These are phyloP conservation scores for Daldinia childiae DNA, from an alignment of 495 filamentous ascomycete genomes.

Conservation along the genomic window DNA sequence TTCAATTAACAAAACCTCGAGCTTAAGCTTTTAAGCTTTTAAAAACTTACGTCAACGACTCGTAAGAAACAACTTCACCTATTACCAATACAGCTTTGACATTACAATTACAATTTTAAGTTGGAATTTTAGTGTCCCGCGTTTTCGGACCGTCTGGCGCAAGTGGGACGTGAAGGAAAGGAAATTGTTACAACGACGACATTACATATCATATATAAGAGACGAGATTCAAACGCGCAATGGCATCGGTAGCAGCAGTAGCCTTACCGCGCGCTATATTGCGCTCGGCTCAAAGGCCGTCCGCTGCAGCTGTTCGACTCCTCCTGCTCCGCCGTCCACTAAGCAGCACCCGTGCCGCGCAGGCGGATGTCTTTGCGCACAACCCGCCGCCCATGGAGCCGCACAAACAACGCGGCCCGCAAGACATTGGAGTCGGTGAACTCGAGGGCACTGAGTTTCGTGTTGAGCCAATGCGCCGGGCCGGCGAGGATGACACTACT, in stretches of 20 bases:
- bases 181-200: not conserved
- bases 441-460: constrained; percentile 88
- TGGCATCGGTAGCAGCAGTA: constrained; percentile 37
- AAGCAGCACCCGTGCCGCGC: constrained; percentile 30
- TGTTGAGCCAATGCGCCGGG: constrained; percentile 84
- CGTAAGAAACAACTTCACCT: not conserved
- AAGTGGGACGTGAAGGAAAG: not conserved
- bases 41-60: constrained; percentile 38
- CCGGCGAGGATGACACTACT: constrained; percentile 81
- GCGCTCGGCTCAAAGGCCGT: constrained; percentile 29
- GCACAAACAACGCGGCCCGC: constrained; percentile 32
- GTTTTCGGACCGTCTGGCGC: not conserved
- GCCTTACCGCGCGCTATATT: constrained; percentile 33
- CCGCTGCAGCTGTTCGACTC: constrained; percentile 5
- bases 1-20: constrained; percentile 22
- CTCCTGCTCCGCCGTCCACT: constrained; percentile 31
- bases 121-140: constrained; percentile 2
- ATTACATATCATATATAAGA: not conserved
- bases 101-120: not conserved
- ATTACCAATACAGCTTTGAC: not conserved
- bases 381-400: constrained; percentile 43
- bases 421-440: constrained; percentile 87
- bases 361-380: constrained; percentile 18
- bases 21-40: constrained; percentile 15
- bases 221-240: constrained; percentile 6